Percentiles rank a stretch among this genome's conserved stretches.
Conservation (phyloP, 106 monocot species). For the Agapanthus africanus region DNA sequence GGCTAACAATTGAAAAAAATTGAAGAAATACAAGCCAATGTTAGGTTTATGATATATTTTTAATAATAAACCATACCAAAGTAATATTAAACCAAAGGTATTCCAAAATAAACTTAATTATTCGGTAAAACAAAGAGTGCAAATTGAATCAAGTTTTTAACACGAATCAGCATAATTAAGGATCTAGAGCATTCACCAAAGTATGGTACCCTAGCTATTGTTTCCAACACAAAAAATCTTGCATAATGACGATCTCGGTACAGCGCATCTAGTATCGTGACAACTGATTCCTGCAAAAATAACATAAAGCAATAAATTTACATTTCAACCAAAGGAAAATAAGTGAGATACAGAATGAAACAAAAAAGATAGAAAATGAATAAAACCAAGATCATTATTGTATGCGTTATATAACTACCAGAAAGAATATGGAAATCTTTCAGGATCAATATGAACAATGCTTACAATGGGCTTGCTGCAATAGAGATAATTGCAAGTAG, state of each 20-base stretch:
- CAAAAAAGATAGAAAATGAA: neutral
- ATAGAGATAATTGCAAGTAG: neutral
- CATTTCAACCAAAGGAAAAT: neutral
- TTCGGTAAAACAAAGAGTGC: neutral
- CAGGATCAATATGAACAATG: neutral
- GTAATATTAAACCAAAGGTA: neutral
- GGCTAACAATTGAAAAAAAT: slow-evolving; percentile 28
- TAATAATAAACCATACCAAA: neutral
- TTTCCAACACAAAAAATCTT: slow-evolving; percentile 95
- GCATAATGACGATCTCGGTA: slow-evolving; percentile 83
- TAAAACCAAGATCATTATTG: slow-evolving; percentile 1
- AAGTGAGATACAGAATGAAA: neutral
- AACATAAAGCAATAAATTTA: neutral
- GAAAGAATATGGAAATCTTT: neutral
- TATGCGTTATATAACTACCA: neutral
- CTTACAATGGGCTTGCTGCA: neutral
- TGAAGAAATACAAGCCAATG: neutral
- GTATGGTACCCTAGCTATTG: slow-evolving; percentile 96
- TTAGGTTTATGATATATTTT: neutral
- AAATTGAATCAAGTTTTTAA: neutral
- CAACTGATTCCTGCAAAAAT: slow-evolving; percentile 60
- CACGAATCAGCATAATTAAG: neutral
- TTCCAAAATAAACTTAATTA: neutral
- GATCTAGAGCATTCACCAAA: slow-evolving; percentile 53
- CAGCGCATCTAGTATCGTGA: slow-evolving; percentile 61